Evolutionary conservation across 352 stramenopile genomes (phyloP).

Genomic region (Globisporangium mamillatum): DNA sequence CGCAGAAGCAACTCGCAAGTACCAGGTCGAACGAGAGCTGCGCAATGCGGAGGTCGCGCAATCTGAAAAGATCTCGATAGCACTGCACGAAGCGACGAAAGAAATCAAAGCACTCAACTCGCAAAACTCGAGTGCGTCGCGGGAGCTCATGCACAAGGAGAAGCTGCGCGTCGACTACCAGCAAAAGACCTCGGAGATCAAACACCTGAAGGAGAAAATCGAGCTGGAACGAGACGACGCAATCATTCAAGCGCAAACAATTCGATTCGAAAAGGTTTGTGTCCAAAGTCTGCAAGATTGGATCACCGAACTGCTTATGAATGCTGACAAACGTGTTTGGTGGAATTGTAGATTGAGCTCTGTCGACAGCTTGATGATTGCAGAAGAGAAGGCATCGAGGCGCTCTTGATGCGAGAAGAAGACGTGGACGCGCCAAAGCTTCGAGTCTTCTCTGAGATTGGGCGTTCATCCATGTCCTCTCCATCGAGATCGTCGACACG

Average conservation of each 20-base stretch:
- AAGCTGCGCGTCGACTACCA: slow-evolving; percentile 57
- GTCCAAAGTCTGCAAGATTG: background rate
- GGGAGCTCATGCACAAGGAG: slow-evolving; percentile 54
- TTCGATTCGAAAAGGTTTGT: slow-evolving; percentile 43
- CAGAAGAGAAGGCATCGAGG: slow-evolving; percentile 39
- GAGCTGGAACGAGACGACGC: slow-evolving; percentile 58
- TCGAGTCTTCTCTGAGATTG: slow-evolving; percentile 40
- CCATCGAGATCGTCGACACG: background rate
- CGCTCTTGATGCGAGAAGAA: slow-evolving; percentile 71
- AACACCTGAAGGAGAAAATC: slow-evolving; percentile 44
- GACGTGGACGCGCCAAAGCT: slow-evolving; percentile 49
- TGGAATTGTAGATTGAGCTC: slow-evolving; percentile 24
- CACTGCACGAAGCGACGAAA: slow-evolving; percentile 44
- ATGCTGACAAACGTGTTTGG: background rate
- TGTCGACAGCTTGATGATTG: slow-evolving; percentile 36
- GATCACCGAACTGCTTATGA: background rate
- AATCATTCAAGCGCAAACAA: slow-evolving; percentile 34
- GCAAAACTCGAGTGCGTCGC: slow-evolving; percentile 44
- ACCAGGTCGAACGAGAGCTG: slow-evolving; percentile 50
- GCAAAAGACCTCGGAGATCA: slow-evolving; percentile 42
- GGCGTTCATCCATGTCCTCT: slow-evolving; percentile 7
- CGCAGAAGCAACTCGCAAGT: slow-evolving; percentile 32
- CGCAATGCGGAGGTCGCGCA: slow-evolving; percentile 51
- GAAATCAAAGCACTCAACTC: slow-evolving; percentile 46
- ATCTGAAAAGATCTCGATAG: slow-evolving; percentile 48